Percentiles rank a stretch among this genome's conserved stretches.
These are phyloP conservation scores for Penicillium pancosmium DNA, from an alignment of 495 filamentous ascomycete genomes.

Conservation along the genomic window DNA sequence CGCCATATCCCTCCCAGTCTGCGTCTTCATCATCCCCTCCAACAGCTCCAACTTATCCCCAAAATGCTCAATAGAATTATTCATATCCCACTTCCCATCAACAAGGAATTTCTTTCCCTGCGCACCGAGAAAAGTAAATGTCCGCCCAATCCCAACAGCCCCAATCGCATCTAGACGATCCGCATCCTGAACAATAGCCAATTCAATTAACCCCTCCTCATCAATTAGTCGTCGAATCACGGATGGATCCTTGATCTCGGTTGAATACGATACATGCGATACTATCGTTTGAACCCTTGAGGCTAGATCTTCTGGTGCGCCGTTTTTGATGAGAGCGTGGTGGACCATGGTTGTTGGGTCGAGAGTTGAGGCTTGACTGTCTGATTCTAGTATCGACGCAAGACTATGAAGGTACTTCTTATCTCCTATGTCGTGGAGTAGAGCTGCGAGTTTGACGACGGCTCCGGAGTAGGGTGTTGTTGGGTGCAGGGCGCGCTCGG, in stretches of 20 bases:
- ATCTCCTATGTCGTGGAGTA: slow-evolving; percentile 88
- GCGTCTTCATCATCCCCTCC: slow-evolving; percentile 83
- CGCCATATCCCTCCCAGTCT: slow-evolving; percentile 67
- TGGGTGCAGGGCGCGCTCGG: slow-evolving; percentile 40
- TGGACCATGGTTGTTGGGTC: slow-evolving; percentile 57
- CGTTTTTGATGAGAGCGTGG: slow-evolving; percentile 58
- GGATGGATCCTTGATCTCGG: slow-evolving; percentile 63
- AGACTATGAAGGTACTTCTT: slow-evolving; percentile 66
- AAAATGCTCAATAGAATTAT: slow-evolving; percentile 71
- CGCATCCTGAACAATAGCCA: slow-evolving; percentile 87
- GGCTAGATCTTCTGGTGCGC: slow-evolving; percentile 58
- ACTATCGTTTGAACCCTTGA: slow-evolving; percentile 67
- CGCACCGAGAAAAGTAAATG: slow-evolving; percentile 76
- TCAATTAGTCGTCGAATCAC: slow-evolving; percentile 54
- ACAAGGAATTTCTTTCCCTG: slow-evolving; percentile 43
- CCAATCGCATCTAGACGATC: slow-evolving; percentile 89
- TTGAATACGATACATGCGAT: slow-evolving; percentile 74
- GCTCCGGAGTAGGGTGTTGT: slow-evolving; percentile 47
- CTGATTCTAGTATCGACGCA: not conserved
- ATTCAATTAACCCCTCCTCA: slow-evolving; percentile 61
- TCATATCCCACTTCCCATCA: slow-evolving; percentile 54
- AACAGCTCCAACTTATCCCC: slow-evolving; percentile 76
- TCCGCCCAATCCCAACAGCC: slow-evolving; percentile 76
- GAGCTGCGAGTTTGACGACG: slow-evolving; percentile 69
- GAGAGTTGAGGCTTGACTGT: slow-evolving; percentile 2